A percentile compares a stretch with the other conserved stretches of the same genome.
phyloP scores from a whole-genome alignment of 1,284 basidiomycete species.

The Butyriboletus pseudospeciosus region DNA sequence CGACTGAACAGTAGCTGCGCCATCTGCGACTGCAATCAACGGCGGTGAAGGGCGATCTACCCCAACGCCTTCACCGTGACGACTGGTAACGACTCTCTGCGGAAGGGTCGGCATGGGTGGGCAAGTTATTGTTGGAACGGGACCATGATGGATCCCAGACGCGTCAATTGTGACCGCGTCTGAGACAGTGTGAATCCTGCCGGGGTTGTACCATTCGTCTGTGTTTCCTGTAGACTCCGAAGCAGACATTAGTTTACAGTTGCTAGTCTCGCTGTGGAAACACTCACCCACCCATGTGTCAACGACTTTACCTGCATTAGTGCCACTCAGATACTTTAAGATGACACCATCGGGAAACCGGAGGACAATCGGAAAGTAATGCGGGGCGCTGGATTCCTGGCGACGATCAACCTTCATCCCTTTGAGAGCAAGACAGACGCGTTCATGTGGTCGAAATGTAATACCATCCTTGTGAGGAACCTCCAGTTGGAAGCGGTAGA shows the following conservation, averaged over 20 bases:
- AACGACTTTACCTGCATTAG: conserved; percentile 26
- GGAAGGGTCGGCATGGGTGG: not conserved
- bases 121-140: not conserved
- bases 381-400: conserved; percentile 26
- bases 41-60: not conserved
- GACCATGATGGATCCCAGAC: not conserved
- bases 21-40: not conserved
- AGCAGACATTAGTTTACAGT: not conserved
- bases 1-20: not conserved
- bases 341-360: conserved; percentile 38
- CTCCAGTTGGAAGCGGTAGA: conserved; percentile 37
- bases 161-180: conserved; percentile 7
- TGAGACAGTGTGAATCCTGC: conserved; percentile 10
- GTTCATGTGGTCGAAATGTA: conserved; percentile 35
- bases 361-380: conserved; percentile 36
- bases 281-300: conserved; percentile 42
- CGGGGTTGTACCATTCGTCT: conserved; percentile 30
- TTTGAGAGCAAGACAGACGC: conserved; percentile 42
- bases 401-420: conserved; percentile 32
- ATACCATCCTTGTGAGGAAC: conserved; percentile 32
- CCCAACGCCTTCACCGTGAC: not conserved
- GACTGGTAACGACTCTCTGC: not conserved
- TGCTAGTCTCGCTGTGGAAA: not conserved
- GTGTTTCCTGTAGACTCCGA: conserved; percentile 8
- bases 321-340: conserved; percentile 33